A percentile compares a stretch with the other conserved stretches of the same genome.
These are phyloP conservation scores for Picea abies DNA, from an alignment of 83 land plant species.

Conservation along the genomic window DNA sequence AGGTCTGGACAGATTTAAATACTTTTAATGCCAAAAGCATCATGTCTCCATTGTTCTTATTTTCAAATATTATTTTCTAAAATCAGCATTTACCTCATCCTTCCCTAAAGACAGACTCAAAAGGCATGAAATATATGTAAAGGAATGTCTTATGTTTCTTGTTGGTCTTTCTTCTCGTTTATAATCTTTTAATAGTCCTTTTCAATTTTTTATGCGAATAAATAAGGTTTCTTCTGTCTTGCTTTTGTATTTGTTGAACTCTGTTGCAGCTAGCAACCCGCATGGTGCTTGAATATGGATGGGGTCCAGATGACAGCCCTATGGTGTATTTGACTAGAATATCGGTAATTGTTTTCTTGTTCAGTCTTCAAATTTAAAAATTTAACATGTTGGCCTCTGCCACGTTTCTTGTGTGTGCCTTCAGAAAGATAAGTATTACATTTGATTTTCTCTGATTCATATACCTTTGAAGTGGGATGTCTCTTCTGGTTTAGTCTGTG, in stretches of 20 bases:
- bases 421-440: background rate
- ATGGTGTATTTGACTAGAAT: constrained; percentile 52
- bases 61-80: background rate
- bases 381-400: background rate
- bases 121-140: background rate
- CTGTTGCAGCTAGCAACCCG: constrained; percentile 73
- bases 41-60: background rate
- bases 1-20: constrained; percentile 38
- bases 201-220: background rate
- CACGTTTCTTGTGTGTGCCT: background rate
- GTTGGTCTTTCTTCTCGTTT: background rate
- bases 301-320: constrained; percentile 90
- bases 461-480: background rate
- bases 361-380: background rate
- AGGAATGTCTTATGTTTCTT: background rate
- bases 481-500: background rate
- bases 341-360: constrained; percentile 40
- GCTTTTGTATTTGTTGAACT: no score
- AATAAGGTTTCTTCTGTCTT: no score
- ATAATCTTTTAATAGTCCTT: background rate
- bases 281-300: constrained; percentile 96
- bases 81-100: background rate
- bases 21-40: background rate
- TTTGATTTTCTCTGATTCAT: background rate
- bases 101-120: background rate